Evolutionary conservation across 2,329 filamentous ascomycete genomes (phyloP).

Genomic region (Xylaria sp.): DNA sequence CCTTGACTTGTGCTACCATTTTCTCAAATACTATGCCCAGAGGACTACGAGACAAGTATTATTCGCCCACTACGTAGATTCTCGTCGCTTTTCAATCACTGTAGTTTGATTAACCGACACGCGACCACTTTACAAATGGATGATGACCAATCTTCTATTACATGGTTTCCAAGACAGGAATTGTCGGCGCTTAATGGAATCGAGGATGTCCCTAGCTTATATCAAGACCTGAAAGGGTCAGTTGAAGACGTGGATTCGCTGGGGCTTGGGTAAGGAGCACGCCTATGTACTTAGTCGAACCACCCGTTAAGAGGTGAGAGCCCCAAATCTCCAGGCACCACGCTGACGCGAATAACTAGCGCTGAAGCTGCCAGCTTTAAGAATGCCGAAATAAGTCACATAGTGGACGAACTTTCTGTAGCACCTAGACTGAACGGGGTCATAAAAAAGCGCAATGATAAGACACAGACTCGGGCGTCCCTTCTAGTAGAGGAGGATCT

Average conservation of each 20-base stretch:
- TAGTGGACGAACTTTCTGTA: not conserved
- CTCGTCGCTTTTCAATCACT: not conserved
- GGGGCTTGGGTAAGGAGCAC: slow-evolving; percentile 1
- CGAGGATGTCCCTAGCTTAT: not conserved
- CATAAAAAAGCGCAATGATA: not conserved
- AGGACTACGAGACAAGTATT: not conserved
- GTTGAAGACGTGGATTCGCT: not conserved
- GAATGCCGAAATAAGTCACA: not conserved
- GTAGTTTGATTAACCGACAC: not conserved
- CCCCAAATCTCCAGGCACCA: not conserved
- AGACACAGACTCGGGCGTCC: not conserved
- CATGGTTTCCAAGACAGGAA: not conserved
- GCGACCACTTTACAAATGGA: not conserved
- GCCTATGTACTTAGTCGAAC: not conserved
- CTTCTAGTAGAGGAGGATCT: slow-evolving; percentile 13
- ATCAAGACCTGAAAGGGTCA: not conserved
- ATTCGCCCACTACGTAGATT: not conserved
- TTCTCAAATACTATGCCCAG: not conserved
- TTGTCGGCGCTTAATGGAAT: not conserved
- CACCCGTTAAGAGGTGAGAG: not conserved
- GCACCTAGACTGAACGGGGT: not conserved
- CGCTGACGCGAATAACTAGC: slow-evolving; percentile 9
- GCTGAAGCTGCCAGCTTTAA: not conserved
- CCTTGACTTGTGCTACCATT: not conserved
- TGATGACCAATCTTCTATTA: not conserved